Percentiles rank a stretch among this genome's conserved stretches.
These are phyloP conservation scores for Grammothele lineata DNA, from an alignment of 768 basidiomycete genomes.

Conservation along the genomic window DNA sequence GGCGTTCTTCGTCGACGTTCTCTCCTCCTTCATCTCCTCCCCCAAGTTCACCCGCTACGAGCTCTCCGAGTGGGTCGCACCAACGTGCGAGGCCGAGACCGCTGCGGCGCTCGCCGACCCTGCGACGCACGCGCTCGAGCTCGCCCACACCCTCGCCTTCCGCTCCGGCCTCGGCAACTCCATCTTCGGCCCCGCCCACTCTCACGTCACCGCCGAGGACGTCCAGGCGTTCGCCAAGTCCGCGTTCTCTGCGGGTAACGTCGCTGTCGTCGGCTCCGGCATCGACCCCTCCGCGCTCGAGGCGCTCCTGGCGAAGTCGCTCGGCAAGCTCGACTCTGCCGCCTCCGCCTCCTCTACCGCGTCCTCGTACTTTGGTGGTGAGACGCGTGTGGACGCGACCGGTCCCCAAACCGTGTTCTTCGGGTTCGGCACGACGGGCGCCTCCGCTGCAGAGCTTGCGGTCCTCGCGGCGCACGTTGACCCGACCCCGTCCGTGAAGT, in stretches of 20 bases:
- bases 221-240: constrained; percentile 70
- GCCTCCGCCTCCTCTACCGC: constrained; percentile 31
- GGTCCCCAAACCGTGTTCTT: constrained; percentile 77
- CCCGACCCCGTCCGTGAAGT: constrained; percentile 79
- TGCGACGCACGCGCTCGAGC: constrained; percentile 70
- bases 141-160: constrained; percentile 90
- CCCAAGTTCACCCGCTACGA: constrained; percentile 79
- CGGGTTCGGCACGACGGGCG: constrained; percentile 75
- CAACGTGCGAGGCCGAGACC: constrained; percentile 68
- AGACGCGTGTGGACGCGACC: constrained; percentile 63
- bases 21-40: constrained; percentile 80
- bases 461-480: constrained; percentile 80
- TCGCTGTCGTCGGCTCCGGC: constrained; percentile 85
- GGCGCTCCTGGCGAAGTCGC: constrained; percentile 67
- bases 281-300: constrained; percentile 69
- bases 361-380: constrained; percentile 78
- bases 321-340: constrained; percentile 44
- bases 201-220: constrained; percentile 57
- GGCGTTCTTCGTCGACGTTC: constrained; percentile 84
- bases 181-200: constrained; percentile 75
- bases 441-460: constrained; percentile 66
- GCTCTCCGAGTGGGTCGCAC: constrained; percentile 69
- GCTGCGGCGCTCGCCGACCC: constrained; percentile 56
- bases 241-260: constrained; percentile 73
- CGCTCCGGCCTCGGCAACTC: constrained; percentile 90